Base-by-base conservation (phyloP, 176 grass and related monocot species). In the Oryza australiensis region DNA sequence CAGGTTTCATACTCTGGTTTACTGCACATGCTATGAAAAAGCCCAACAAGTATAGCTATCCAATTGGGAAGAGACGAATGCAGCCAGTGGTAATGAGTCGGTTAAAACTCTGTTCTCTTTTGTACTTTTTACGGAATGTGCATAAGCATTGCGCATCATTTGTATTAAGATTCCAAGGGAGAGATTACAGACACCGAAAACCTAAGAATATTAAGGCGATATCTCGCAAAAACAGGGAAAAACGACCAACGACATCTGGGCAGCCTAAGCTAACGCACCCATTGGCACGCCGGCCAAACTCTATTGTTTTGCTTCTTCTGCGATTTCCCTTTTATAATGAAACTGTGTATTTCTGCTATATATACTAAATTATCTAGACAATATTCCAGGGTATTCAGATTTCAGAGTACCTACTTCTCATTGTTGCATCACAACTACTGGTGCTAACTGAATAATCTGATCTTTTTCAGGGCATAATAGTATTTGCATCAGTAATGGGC, bases 1-100 rank as follows among this genome's bases (percentile, higher is more conserved):
- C 96, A 55, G 96, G 96, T 26, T 68, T 95, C 74, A 99, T 99
- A 77, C 96, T 99, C 45, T 99, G 82, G 93, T 95, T 90, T 15
- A 99, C 96, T 0, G 77, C 96, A 5, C 23, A 95, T 46, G 85
- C 91, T 9, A 99, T 99, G 96, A 95, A 88, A 55, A 99, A 87
- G 45, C 93, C 96, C 5, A 95, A 93, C 57, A 93, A 95, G 79
- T 95, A 99, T 33, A 74, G 70, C 38, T 99, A 99, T 73, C 96
- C 96, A 2, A 99, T 99, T 65, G 96, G 96, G 6, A 99, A 99
- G 83, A 88, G 83, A 70, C 89, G 96, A 43, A 99, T 99, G 93
- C 96, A 99, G 67, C 96, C 96, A 53, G 96, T 99, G 78, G 95
- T 98, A 93, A 79, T 28, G 20, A 41, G 7, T 83, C 62, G 34